phyloP scores from a whole-genome alignment of 2,329 filamentous ascomycete species.

The Epichloe gansuensis region DNA sequence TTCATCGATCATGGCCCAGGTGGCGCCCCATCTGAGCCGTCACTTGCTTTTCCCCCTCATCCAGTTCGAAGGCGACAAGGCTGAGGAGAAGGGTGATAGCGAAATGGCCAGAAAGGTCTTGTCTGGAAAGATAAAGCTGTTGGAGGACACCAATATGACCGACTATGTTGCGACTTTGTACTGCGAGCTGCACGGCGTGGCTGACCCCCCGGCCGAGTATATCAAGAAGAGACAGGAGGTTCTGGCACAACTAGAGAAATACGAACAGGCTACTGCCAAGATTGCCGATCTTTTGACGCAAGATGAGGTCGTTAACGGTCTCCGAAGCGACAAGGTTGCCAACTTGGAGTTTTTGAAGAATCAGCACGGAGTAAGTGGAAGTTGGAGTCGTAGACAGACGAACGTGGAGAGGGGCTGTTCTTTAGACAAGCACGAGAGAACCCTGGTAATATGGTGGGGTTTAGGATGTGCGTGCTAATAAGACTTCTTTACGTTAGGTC shows the following conservation, averaged over 20 bases:
- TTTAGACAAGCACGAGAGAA: too few relatives aligned
- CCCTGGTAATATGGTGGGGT: too few relatives aligned
- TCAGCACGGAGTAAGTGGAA: constrained; percentile 65
- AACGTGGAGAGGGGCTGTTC: constrained; percentile 5
- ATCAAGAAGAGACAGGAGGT: constrained; percentile 82
- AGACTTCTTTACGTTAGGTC: constrained; percentile 35
- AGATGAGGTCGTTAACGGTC: constrained; percentile 78
- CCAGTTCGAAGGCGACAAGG: constrained; percentile 75
- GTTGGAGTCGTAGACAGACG: constrained; percentile 17
- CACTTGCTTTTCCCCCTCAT: constrained; percentile 94
- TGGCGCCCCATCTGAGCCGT: constrained; percentile 85
- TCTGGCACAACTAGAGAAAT: constrained; percentile 66
- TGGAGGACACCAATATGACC: constrained; percentile 97
- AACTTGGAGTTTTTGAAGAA: constrained; percentile 98
- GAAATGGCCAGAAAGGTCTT: constrained; percentile 55
- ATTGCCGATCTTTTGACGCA: constrained; percentile 77
- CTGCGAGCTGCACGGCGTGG: constrained; percentile 72
- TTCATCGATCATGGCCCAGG: constrained; percentile 73
- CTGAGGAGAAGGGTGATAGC: constrained; percentile 57
- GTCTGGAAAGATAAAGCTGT: constrained; percentile 79
- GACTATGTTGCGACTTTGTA: constrained; percentile 92
- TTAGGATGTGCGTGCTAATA: not conserved
- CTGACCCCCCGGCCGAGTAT: constrained; percentile 72
- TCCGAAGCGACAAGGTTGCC: constrained; percentile 93
- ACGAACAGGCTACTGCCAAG: constrained; percentile 77